Evolutionary conservation across 352 stramenopile species (phyloP).

Genomic region (Pythium sukuiense): DNA sequence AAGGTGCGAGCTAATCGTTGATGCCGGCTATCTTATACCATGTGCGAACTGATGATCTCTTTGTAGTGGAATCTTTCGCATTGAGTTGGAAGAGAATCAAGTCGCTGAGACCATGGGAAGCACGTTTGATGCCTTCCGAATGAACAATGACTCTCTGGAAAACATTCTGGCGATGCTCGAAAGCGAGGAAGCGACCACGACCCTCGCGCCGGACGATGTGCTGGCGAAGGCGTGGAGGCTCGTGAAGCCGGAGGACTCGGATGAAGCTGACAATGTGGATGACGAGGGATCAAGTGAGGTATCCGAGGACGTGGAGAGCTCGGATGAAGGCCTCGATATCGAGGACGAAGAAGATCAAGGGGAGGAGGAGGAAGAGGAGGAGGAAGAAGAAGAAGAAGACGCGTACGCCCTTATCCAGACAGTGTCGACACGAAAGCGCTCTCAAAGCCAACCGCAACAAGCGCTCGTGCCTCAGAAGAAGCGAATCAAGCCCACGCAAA

Average conservation of each 20-base stretch:
- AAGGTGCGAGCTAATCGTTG: slow-evolving; percentile 9
- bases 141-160: slow-evolving; percentile 14
- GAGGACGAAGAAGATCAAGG: background rate
- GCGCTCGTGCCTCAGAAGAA: slow-evolving; percentile 34
- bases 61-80: slow-evolving; percentile 12
- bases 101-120: background rate
- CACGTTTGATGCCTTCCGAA: slow-evolving; percentile 1
- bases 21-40: background rate
- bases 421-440: background rate
- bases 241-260: background rate
- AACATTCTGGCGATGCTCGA: slow-evolving; percentile 13
- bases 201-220: background rate
- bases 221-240: slow-evolving; percentile 1
- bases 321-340: background rate
- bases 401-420: background rate
- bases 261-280: background rate
- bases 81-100: slow-evolving; percentile 6
- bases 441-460: slow-evolving; percentile 15
- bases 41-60: background rate
- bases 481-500: slow-evolving; percentile 3
- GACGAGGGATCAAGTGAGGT: background rate
- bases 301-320: background rate
- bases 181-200: background rate
- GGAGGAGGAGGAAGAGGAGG: background rate
- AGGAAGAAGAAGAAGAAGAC: slow-evolving; percentile 3